Base-by-base conservation (phyloP, 2,329 filamentous ascomycete species). In the Pleomassaria siparia region DNA sequence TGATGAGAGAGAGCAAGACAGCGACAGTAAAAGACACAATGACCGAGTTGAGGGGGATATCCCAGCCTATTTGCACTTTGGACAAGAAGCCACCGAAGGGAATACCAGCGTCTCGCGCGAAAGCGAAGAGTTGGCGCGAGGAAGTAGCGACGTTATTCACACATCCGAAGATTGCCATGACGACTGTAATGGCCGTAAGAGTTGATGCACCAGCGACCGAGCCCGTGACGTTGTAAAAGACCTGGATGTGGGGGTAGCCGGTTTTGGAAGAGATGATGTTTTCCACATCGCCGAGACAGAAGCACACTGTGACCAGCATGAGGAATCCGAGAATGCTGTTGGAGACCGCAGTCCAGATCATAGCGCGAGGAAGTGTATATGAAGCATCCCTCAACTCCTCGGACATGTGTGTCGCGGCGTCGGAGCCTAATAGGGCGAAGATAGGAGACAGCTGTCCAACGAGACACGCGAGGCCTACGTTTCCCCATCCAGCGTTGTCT, bases 401-500 rank as follows among this genome's bases (percentile, higher is more conserved):
- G 3, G 57, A 72, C 44, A 70, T 56, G 51, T 70, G 66, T 56
- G 63, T 59, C 11, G 62, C 62, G 2, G 61, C 58, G 43, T 68
- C 64, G 12, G 58, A 50, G 41, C 67, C 69, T n/a, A 60, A 30
- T 9, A 72, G 52, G 16, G 59, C 60, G 21, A 62, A 64, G 12
- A 63, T 59, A 3, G 60, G 56, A 8, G 54, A 55, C 1, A 44
- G 58, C 32, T 70, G 47, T 6, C 71, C 72, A 18, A 74, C 63
- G 40, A 73, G 51, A 25, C 59, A 56, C 2, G 74, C 72, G 13
- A 78, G 57, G 5, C 71, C 69, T 16, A 57, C 59, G 3, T 58
- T 55, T 66, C 70, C 73, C 9, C 62, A 68, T 2, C 74, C 75
- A 12, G 55, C 46, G 46, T 78, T 75, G 16, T 62, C 52, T 77